Percentiles rank a stretch among this genome's conserved stretches.
Conservation (phyloP, 495 filamentous ascomycete species). For the Aspergillus leporis region DNA sequence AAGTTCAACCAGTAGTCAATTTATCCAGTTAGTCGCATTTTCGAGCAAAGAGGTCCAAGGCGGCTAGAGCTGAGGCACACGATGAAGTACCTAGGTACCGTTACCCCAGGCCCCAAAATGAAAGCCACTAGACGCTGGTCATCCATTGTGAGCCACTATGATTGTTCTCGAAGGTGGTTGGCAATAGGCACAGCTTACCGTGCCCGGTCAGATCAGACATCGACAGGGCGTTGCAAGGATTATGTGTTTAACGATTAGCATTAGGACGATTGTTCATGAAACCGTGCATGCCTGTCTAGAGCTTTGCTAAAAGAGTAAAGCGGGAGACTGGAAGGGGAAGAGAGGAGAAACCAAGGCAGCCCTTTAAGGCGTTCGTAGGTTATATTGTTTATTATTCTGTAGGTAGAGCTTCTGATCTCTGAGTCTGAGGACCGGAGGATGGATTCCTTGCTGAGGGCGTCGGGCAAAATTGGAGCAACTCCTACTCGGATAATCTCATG, state of each 20-base stretch:
- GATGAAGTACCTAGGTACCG: neutral
- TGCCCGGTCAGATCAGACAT: neutral
- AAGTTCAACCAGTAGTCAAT: no score
- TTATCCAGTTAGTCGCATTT: no score
- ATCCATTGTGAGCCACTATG: neutral
- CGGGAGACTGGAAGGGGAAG: neutral
- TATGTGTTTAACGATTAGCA: conserved; percentile 13
- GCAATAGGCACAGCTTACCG: neutral
- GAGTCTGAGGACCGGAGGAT: no score
- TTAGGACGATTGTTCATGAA: conserved; percentile 12
- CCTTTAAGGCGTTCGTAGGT: neutral
- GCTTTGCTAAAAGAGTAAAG: conserved; percentile 1
- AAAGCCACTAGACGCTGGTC: neutral
- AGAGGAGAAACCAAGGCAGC: neutral
- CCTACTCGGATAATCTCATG: no score
- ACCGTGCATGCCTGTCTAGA: conserved; percentile 10
- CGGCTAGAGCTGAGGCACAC: no score
- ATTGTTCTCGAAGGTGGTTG: neutral
- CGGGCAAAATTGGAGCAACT: no score
- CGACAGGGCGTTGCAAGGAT: conserved; percentile 14
- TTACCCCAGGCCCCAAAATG: neutral
- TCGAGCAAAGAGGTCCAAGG: no score
- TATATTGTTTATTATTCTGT: no score
- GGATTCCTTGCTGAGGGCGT: no score
- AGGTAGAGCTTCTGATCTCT: no score